These are phyloP conservation scores for Colletotrichum acutatum DNA, from an alignment of 2,329 filamentous ascomycete genomes.

Conservation along the genomic window DNA sequence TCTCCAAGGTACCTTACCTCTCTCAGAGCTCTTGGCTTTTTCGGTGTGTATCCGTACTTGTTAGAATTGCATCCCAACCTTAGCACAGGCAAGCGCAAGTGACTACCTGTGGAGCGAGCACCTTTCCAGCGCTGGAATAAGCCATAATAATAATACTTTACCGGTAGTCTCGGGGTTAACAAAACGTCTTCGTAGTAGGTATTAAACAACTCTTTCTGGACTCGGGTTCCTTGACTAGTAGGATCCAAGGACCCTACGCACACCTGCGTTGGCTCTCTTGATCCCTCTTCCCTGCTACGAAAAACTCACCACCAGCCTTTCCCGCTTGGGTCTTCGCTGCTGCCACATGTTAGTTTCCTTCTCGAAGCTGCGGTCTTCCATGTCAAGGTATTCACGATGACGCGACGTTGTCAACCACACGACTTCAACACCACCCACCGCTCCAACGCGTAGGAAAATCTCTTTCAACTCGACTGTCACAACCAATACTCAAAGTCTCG, in stretches of 20 bases:
- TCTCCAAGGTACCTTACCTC: not conserved
- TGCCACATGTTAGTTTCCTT: not conserved
- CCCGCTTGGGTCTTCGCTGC: constrained; percentile 9
- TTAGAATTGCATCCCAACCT: not conserved
- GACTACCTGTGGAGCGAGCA: too few relatives aligned
- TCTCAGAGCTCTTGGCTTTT: not conserved
- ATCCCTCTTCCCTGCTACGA: constrained; percentile 18
- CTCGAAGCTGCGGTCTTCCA: constrained; percentile 18
- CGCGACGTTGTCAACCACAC: constrained; percentile 1
- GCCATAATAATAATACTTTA: too few relatives aligned
- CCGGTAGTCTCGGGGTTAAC: not conserved
- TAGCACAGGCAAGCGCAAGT: too few relatives aligned
- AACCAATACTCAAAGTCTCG: not conserved
- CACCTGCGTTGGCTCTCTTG: not conserved
- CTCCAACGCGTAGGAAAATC: not conserved
- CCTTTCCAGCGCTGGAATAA: too few relatives aligned
- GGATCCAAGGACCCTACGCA: constrained; percentile 6
- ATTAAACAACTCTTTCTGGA: constrained; percentile 1
- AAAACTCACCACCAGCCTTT: not conserved
- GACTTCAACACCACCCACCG: not conserved
- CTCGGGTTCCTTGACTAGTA: constrained; percentile 18
- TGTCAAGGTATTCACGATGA: constrained; percentile 22
- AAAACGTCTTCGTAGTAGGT: not conserved
- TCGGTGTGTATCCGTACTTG: not conserved
- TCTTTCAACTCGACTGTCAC: not conserved